Evolutionary conservation across 1,139 yeast species (phyloP), one percentile per base, ranked within the genome.

Genomic region (Pichia terricola): DNA sequence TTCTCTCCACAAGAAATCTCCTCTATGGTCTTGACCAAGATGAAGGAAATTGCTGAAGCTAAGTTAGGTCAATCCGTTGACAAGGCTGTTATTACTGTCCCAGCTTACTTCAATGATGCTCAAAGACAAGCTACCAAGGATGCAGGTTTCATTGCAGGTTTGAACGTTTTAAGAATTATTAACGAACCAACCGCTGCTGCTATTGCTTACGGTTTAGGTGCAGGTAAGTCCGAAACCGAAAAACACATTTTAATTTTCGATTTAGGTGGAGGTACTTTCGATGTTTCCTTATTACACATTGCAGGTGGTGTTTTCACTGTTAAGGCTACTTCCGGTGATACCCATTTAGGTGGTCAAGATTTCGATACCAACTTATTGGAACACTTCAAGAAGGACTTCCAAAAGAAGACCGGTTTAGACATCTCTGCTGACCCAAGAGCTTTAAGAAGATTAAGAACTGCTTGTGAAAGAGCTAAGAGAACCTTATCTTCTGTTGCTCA

Each of bases 291-390:
- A 63, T 77, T 89, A 70, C 85, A 87, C 77, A 87, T 91, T 68
- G 94, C 94, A 68, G 97, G 94, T 71, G 98, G 98, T 81, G 94
- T 91, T 65, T 91, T 89, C 83, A 89, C 94, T 67, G 98, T 91
- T 67, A 89, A 89, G 81, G 94, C 98, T 64, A 91, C 98, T 64
- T 96, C 97, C 68, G 98, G 98, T 87, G 96, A 91, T 77, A 91
- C 98, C 65, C 98, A 89, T 75, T 83, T 89, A 78, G 97, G 98
- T 82, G 97, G 97, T 83, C 95, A 89, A 79, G 97, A 89, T 78
- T 89, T 89, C 74, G 96, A 88, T 73, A 81, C 89, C 81, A 85
- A 88, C 79, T 80, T 89, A 67, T 84, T 89, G 68, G 91, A 85
- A 70, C 87, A 79, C 79, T 89, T 89, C 81, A 81, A 81, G 72